A percentile compares a stretch with the other conserved stretches of the same genome.
Conservation (phyloP, 1,139 yeast species). For the Scheffersomyces titani region DNA sequence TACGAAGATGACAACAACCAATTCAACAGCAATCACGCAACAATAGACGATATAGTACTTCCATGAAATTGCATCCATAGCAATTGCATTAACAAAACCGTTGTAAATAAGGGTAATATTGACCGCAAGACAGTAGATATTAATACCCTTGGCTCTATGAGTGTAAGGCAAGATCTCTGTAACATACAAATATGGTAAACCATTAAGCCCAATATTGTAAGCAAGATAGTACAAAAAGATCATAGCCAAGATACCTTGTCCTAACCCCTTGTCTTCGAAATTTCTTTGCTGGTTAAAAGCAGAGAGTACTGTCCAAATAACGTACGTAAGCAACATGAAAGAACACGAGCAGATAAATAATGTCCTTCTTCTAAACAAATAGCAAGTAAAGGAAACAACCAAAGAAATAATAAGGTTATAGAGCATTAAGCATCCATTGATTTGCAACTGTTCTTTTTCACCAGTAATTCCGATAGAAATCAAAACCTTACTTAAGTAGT, state of each 20-base stretch:
- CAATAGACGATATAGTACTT: conserved; percentile 59
- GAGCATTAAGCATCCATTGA: conserved; percentile 47
- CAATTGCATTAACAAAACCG: conserved; percentile 59
- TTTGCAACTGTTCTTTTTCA: conserved; percentile 42
- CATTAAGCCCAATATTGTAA: conserved; percentile 42
- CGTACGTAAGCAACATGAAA: conserved; percentile 39
- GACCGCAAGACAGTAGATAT: conserved; percentile 16
- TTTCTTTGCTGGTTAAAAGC: conserved; percentile 41
- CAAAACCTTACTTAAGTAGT: conserved; percentile 49
- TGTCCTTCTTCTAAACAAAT: conserved; percentile 43
- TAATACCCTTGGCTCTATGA: conserved; percentile 47
- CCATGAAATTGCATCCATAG: conserved; percentile 60
- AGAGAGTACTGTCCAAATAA: conserved; percentile 41
- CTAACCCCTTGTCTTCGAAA: conserved; percentile 30
- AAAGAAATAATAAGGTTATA: conserved; percentile 39
- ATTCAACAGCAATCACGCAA: conserved; percentile 38
- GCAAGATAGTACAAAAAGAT: conserved; percentile 41
- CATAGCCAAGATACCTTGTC: conserved; percentile 47
- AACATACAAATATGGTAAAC: conserved; percentile 38
- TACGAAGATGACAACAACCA: conserved; percentile 38
- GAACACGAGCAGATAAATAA: conserved; percentile 39
- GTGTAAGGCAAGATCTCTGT: conserved; percentile 49
- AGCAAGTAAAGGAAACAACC: conserved; percentile 28
- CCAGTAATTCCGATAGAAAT: conserved; percentile 51
- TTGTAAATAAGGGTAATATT: conserved; percentile 20